Conservation (phyloP, 345 rosid genomes). For the Hibiscus trionum region DNA sequence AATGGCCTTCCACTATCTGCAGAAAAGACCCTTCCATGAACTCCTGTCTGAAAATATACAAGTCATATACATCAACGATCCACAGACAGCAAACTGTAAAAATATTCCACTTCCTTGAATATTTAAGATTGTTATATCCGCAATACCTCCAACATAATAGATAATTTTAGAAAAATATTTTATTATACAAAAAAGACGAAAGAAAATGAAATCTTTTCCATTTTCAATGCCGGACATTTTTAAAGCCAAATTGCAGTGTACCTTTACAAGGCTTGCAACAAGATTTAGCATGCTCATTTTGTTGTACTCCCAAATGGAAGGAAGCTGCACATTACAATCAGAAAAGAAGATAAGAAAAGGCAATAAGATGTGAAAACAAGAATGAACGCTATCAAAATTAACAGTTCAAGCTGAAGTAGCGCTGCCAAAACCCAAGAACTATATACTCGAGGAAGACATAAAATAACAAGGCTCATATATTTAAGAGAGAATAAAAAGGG, state of each 20-base stretch:
- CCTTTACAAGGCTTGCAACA: slow-evolving; percentile 73
- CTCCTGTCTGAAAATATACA: slow-evolving; percentile 53
- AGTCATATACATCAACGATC: slow-evolving; percentile 5
- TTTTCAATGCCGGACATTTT: not conserved
- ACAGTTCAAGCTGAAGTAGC: not conserved
- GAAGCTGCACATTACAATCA: slow-evolving; percentile 46
- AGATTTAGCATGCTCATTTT: slow-evolving; percentile 89
- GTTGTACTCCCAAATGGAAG: slow-evolving; percentile 81
- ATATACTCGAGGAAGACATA: not conserved
- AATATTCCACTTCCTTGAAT: not conserved
- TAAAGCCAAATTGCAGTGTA: slow-evolving; percentile 18
- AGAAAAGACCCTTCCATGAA: slow-evolving; percentile 85
- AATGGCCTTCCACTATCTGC: slow-evolving; percentile 68
- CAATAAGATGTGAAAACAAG: not conserved
- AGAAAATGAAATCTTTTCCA: slow-evolving; percentile 3
- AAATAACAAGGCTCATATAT: not conserved
- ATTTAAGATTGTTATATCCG: not conserved
- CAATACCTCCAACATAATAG: not conserved
- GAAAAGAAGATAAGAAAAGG: not conserved
- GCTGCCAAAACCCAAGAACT: not conserved
- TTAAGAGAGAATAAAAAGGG: too few relatives aligned
- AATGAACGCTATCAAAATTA: not conserved
- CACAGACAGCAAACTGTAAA: not conserved
- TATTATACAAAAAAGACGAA: not conserved
- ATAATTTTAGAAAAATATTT: not conserved